A percentile compares a stretch with the other conserved stretches of the same genome.
Evolutionary conservation across 2,329 filamentous ascomycete species (phyloP).

Genomic region (Colletotrichum falcatum): DNA sequence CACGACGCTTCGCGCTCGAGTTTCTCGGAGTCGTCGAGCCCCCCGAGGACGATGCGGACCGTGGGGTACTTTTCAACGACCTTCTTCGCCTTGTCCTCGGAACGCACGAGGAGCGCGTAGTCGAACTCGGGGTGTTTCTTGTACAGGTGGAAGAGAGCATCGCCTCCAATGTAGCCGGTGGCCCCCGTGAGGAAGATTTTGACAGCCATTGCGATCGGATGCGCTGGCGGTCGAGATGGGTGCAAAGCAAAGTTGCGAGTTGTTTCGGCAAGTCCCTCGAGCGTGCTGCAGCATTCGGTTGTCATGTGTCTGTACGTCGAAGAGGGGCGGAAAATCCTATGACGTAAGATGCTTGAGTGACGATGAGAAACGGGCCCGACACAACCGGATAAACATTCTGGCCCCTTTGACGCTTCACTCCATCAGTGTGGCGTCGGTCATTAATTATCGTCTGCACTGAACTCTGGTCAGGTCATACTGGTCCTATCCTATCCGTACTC

Average conservation of each 20-base stretch:
- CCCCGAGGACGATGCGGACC: slow-evolving; percentile 47
- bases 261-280: not conserved
- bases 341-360: not conserved
- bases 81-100: slow-evolving; percentile 37
- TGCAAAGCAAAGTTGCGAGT: not conserved
- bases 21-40: slow-evolving; percentile 48
- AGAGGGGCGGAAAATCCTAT: not conserved
- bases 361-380: not conserved
- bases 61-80: slow-evolving; percentile 43
- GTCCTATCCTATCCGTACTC: not conserved
- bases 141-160: slow-evolving; percentile 38
- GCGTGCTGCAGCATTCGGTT: not conserved
- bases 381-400: not conserved
- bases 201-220: not conserved
- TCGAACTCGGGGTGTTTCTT: slow-evolving; percentile 39
- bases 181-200: slow-evolving; percentile 41
- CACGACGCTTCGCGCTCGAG: slow-evolving; percentile 47
- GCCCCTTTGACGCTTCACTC: not conserved
- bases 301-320: not conserved
- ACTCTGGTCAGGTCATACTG: not conserved
- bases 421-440: not conserved
- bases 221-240: not conserved
- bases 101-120: slow-evolving; percentile 41
- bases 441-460: not conserved
- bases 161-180: slow-evolving; percentile 44